phyloP scores from a whole-genome alignment of 257 asterid species.

The Petunia secreta region DNA sequence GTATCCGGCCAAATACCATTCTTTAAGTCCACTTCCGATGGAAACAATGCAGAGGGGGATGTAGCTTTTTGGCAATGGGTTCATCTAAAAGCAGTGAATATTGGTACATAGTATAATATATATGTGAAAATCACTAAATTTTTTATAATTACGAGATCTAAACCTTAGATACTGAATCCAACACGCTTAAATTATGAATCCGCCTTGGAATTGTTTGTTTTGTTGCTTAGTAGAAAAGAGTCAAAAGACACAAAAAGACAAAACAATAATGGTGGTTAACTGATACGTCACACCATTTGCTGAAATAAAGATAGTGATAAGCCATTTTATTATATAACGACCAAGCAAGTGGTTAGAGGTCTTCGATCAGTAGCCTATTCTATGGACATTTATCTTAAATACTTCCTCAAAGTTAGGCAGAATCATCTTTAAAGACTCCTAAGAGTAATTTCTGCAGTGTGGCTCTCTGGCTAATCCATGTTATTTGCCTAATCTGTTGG shows the following conservation, averaged over 20 bases:
- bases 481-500: background rate
- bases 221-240: background rate
- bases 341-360: slow-evolving; percentile 7
- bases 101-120: too few species aligned
- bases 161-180: too few species aligned
- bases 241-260: background rate
- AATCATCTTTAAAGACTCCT: background rate
- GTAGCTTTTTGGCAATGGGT: too few species aligned
- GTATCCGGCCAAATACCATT: background rate
- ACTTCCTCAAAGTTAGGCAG: background rate
- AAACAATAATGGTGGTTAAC: background rate
- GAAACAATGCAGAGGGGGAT: background rate
- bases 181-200: too few species aligned
- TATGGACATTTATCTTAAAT: background rate
- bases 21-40: background rate
- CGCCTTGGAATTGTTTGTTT: too few species aligned
- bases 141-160: too few species aligned
- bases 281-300: background rate
- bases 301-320: slow-evolving; percentile 11
- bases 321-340: background rate
- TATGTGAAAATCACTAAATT: too few species aligned
- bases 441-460: slow-evolving; percentile 3
- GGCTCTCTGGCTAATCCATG: background rate
- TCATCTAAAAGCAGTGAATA: too few species aligned
- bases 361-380: background rate